Base-by-base conservation (phyloP, 192 early-diverging fungal genomes). In the Coemansia sp. region DNA sequence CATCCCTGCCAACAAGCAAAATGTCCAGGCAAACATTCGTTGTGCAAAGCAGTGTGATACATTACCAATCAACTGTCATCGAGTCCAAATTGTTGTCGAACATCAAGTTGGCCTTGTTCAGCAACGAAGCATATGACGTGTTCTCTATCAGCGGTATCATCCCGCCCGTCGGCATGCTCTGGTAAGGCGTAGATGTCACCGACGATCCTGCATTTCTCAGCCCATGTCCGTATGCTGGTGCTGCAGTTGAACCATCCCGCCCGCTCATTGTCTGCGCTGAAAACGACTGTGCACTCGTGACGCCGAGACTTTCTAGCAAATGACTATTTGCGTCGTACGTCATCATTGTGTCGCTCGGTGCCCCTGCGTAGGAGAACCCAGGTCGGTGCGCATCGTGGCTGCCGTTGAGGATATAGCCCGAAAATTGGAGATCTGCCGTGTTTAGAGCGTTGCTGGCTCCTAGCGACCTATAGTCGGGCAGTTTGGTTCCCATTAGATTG, bases 31-130 rank as follows among this genome's bases (percentile, higher is more conserved):
- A n/a, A 15, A 10, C 12, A 45, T 45, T 53, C 1, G 2, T 29
- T 55, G 53, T n/a, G 7, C 23, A 54, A 35, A 32, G 25, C 7
- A 25, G 8, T 0, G 53, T 14, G 53, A 14, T 55, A 55, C 53
- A 67, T 35, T 82, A 82, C 79, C 90, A 91, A 48, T 86, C 83
- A 56, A 81, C 64, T 59, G 86, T 81, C 88, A 89, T 89, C 57
- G 82, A 82, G 35, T 88, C 86, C 47, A 90, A 69, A 68, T 91
- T 84, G 69, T 83, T 89, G 14, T 83, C 77, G 55, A 91, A 87
- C 68, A 88, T 85, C 53, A 91, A 66, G 56, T 84, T 87, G 29
- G 89, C 89, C 74, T 89, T 89, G 79, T 88, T 89, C n/a, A 91
- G 72, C 50, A 89, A 64, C 19, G 85, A 84, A 2, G 85, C 79